A percentile compares a stretch with the other conserved stretches of the same genome.
Evolutionary conservation across 371 early-diverging fungal species (phyloP).

Genomic region (Mucor lusitanicus): DNA sequence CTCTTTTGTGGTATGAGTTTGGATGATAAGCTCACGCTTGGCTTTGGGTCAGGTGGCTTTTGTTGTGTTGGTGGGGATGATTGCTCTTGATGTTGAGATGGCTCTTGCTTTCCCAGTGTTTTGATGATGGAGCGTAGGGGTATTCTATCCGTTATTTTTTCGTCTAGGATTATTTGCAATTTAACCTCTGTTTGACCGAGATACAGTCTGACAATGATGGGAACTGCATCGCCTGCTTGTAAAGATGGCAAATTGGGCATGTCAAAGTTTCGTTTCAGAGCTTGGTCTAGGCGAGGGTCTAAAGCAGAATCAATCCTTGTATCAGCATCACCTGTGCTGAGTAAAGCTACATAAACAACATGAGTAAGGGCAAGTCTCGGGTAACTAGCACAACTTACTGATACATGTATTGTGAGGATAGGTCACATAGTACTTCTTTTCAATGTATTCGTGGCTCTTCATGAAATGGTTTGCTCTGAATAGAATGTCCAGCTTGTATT

Average conservation of each 20-base stretch:
- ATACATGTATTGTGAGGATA: constrained; percentile 12
- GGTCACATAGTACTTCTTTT: constrained; percentile 4
- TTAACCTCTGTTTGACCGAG: constrained; percentile 16
- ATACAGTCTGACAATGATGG: constrained; percentile 3
- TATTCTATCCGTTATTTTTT: not conserved
- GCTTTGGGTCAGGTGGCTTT: not conserved
- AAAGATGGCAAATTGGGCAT: not conserved
- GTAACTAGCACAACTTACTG: not conserved
- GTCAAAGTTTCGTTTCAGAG: not conserved
- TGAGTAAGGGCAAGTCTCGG: not conserved
- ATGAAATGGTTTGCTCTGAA: not conserved
- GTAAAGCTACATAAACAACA: not conserved
- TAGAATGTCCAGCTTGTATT: not conserved
- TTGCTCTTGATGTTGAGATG: not conserved
- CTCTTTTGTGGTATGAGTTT: not conserved
- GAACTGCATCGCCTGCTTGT: constrained; percentile 2
- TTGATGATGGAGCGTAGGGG: not conserved
- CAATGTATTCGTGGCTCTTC: constrained; percentile 1
- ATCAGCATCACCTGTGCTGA: not conserved
- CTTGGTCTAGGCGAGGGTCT: not conserved
- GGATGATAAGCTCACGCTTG: not conserved
- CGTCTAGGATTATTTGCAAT: not conserved
- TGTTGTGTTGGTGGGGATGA: not conserved
- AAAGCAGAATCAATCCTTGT: not conserved
- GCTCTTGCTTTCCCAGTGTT: not conserved